Evolutionary conservation across 108 stramenopile genomes (phyloP).

Genomic region (Skeletonema tropicum): DNA sequence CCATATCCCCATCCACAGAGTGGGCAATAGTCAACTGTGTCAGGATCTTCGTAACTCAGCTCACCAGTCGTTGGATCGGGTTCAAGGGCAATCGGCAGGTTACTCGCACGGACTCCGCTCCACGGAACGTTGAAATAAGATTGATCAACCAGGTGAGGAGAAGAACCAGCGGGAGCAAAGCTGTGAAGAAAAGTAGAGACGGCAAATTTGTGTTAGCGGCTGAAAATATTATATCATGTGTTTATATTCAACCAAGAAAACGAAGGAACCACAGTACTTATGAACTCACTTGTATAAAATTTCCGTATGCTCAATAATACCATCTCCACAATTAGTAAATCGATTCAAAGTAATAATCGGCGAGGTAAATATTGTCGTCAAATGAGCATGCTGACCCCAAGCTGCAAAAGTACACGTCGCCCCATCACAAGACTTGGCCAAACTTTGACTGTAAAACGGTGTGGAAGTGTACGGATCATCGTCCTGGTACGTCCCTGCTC

Average conservation of each 20-base stretch:
- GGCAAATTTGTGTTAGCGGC: no score
- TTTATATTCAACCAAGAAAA: no score
- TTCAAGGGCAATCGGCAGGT: constrained; percentile 16
- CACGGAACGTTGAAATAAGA: constrained; percentile 19
- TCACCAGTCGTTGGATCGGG: constrained; percentile 4
- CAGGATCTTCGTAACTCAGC: constrained; percentile 1
- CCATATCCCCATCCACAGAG: constrained; percentile 9
- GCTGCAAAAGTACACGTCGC: constrained; percentile 19
- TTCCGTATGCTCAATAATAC: constrained; percentile 31
- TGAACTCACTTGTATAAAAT: constrained; percentile 29
- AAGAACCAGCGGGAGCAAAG: neutral
- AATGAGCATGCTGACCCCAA: constrained; percentile 31
- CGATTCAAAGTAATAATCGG: constrained; percentile 26
- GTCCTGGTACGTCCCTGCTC: constrained; percentile 28
- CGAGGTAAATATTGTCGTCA: constrained; percentile 5
- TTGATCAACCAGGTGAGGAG: constrained; percentile 4
- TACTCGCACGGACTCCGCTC: constrained; percentile 25
- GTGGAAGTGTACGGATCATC: constrained; percentile 5
- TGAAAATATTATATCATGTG: neutral
- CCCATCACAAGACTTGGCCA: constrained; percentile 10
- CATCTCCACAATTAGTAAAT: constrained; percentile 25
- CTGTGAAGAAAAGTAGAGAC: neutral
- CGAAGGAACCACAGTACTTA: no score
- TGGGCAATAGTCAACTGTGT: constrained; percentile 12
- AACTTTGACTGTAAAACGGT: constrained; percentile 14